Evolutionary conservation across 2,329 filamentous ascomycete species (phyloP).

Genomic region (Aspergillus ustus): DNA sequence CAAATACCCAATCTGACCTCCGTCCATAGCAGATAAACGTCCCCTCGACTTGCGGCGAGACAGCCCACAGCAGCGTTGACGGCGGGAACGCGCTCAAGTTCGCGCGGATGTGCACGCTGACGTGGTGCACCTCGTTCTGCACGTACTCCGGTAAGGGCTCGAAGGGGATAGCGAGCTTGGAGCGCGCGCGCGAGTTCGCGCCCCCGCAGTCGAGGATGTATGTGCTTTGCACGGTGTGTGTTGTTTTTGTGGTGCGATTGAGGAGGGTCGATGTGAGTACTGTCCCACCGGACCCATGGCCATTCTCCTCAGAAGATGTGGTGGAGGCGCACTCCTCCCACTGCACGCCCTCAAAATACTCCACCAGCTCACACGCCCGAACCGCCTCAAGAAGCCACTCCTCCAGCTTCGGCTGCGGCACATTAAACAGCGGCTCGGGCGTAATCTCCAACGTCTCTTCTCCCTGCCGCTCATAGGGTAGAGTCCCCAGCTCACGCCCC

Average conservation of each 20-base stretch:
- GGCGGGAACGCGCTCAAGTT: neutral
- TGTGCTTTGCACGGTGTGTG: neutral
- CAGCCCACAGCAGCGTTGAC: neutral
- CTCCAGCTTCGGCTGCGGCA: neutral
- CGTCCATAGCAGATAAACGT: conserved; percentile 5
- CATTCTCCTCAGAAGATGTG: too few relatives aligned
- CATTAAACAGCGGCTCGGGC: conserved; percentile 3
- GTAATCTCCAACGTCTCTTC: neutral
- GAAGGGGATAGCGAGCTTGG: neutral
- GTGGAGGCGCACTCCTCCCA: neutral
- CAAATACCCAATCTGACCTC: neutral
- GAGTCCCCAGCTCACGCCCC: neutral
- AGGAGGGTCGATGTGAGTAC: neutral
- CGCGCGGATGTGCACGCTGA: neutral
- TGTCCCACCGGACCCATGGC: too few relatives aligned
- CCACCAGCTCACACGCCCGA: neutral
- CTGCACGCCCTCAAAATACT: neutral
- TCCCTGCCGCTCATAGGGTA: conserved; percentile 1
- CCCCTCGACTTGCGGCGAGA: neutral
- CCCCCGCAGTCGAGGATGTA: conserved; percentile 5
- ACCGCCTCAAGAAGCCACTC: neutral
- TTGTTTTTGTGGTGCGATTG: neutral
- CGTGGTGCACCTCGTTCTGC: neutral
- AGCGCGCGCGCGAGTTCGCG: neutral
- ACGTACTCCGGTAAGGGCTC: neutral